phyloP scores from a whole-genome alignment of 1,284 basidiomycete genomes.

The Boletus calvinii region DNA sequence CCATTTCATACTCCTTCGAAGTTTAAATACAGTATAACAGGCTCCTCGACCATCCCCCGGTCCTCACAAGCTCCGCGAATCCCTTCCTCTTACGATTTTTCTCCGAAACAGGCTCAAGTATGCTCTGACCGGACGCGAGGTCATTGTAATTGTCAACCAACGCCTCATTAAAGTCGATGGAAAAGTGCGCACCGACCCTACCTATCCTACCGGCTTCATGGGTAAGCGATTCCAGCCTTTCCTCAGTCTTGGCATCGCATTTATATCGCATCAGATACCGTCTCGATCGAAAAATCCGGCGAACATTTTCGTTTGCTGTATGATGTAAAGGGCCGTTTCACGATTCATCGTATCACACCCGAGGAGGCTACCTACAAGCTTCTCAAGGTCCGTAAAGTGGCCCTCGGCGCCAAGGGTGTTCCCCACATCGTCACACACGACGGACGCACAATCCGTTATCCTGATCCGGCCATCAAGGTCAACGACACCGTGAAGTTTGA shows the following conservation, averaged over 20 bases:
- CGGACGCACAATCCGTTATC: constrained; percentile 99
- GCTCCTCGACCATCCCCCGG: constrained; percentile 96
- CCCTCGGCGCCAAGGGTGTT: constrained; percentile 91
- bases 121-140: constrained; percentile 95
- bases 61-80: constrained; percentile 99
- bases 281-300: constrained; percentile 97
- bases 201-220: constrained; percentile 97
- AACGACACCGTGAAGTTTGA: constrained; percentile 99
- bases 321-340: constrained; percentile 99
- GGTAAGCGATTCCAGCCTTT: constrained; percentile 51
- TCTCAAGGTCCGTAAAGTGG: constrained; percentile 92
- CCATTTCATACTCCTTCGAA: not conserved
- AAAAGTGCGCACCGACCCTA: constrained; percentile 98
- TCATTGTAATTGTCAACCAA: constrained; percentile 93
- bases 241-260: not conserved
- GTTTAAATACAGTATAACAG: constrained; percentile 39
- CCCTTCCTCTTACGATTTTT: constrained; percentile 91
- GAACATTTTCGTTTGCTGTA: constrained; percentile 99
- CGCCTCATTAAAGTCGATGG: constrained; percentile 98
- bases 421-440: constrained; percentile 99
- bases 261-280: constrained; percentile 65
- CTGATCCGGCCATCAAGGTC: constrained; percentile 93
- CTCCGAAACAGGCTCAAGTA: constrained; percentile 99
- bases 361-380: constrained; percentile 99
- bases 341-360: constrained; percentile 98